Base-by-base conservation (phyloP, 2,329 filamentous ascomycete species). In the Paecilomyces niveus region DNA sequence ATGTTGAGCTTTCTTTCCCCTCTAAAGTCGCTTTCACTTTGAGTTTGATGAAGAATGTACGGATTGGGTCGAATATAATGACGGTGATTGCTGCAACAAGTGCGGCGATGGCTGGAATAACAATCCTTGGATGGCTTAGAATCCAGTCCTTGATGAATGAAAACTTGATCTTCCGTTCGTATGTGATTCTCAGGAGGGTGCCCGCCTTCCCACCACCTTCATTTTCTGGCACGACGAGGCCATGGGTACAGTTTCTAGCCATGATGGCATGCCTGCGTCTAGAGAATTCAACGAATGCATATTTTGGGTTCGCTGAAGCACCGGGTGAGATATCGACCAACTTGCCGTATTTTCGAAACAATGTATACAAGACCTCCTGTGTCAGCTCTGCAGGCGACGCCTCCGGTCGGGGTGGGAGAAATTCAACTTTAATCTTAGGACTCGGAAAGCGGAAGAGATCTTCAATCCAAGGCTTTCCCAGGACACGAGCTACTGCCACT, bases 211-310 rank as follows among this genome's bases (percentile, higher is more conserved):
- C 91, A 51, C 90, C 90, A 3, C 89, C 90, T 49, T 83, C 76
- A 24, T 84, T 73, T 65, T 91, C 87, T 0, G 80, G 72, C 1
- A 96, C 84, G 2, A 87, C 79, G 60, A 89, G 89, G 0, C 93
- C 92, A 71, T 99, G 94, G 76, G 97, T 82, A 68, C 93, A 97
- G 67, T 96, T 96, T 65, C 90, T 88, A 0, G 92, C 92, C 85
- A 94, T 91, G 57, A 95, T 88, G 6, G 92, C 88, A 67, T 89
- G 88, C 35, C 89, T 83, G 13, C 89, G 80, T 7, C 83, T 81
- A 1, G 84, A 80, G 67, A 94, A 97, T 68, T 92, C 89, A 22
- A 97, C 74, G 56, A 86, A 84, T 0, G 92, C 92, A 72, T 85
- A 96, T 66, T 86, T 87, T 0, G 94, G 93, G 2, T 89, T 68